Conservation (phyloP, 306 rosid genomes). For the Malus fusca region DNA sequence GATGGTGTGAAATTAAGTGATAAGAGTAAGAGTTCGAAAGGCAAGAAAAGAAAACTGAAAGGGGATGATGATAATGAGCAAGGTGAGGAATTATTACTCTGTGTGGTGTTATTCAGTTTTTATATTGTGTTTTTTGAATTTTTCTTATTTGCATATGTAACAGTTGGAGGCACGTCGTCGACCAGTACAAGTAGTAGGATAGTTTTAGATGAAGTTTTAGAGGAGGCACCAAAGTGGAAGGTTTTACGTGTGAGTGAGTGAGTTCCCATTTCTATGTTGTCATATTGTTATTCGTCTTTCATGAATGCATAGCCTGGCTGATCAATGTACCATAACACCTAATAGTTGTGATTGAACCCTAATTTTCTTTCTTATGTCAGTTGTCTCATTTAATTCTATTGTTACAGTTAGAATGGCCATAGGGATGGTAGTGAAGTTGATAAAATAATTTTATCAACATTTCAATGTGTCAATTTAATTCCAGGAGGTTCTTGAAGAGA, state of each 20-base stretch:
- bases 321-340: background rate
- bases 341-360: background rate
- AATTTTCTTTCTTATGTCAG: background rate
- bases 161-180: conserved; percentile 43
- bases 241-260: conserved; percentile 99
- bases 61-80: conserved; percentile 39
- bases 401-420: conserved; percentile 17
- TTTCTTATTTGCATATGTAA: conserved; percentile 25
- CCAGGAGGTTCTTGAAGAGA: conserved; percentile 92
- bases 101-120: background rate
- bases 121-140: background rate
- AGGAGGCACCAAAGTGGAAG: conserved; percentile 99
- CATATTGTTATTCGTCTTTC: conserved; percentile 13
- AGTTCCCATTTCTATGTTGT: conserved; percentile 53
- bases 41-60: conserved; percentile 62
- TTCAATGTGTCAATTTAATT: conserved; percentile 3
- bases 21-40: conserved; percentile 36
- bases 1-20: conserved; percentile 48
- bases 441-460: conserved; percentile 22
- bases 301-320: background rate
- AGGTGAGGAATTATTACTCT: conserved; percentile 31
- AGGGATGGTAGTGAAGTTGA: conserved; percentile 5
- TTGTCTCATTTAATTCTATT: conserved; percentile 1
- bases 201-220: conserved; percentile 80
- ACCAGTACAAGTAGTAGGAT: conserved; percentile 36